Percentiles rank a stretch among this genome's conserved stretches.
These are phyloP conservation scores for Xylariaceae sp. DNA, from an alignment of 2,329 filamentous ascomycete species.

Conservation along the genomic window DNA sequence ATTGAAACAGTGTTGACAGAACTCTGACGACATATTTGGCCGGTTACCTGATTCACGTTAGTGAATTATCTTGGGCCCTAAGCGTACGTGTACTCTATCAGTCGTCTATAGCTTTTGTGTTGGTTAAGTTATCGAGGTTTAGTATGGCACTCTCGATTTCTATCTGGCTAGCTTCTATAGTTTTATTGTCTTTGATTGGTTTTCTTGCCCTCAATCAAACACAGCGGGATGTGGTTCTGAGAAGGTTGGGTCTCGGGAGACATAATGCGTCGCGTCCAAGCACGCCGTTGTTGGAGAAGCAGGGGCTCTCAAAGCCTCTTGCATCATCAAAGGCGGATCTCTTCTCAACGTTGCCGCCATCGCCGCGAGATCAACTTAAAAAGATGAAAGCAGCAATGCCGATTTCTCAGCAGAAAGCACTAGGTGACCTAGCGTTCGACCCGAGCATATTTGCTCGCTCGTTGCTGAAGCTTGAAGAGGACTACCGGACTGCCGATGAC, in stretches of 20 bases:
- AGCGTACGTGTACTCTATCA: not conserved
- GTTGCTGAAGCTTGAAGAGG: conserved; percentile 38
- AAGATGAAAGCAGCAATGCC: conserved; percentile 19
- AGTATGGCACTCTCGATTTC: conserved; percentile 18
- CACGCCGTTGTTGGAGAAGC: conserved; percentile 31
- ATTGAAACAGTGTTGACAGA: not conserved
- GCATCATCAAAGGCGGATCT: conserved; percentile 24
- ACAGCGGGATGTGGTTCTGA: conserved; percentile 23
- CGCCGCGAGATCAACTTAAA: conserved; percentile 26
- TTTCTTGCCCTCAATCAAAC: conserved; percentile 22
- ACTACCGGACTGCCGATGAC: conserved; percentile 39
- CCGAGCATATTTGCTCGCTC: conserved; percentile 25
- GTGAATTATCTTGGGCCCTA: not conserved
- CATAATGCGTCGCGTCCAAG: conserved; percentile 16
- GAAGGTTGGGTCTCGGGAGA: conserved; percentile 23
- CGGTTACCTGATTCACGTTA: not conserved
- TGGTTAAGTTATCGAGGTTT: not conserved
- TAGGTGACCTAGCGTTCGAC: conserved; percentile 27
- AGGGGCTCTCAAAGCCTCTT: conserved; percentile 27
- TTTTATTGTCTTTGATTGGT: conserved; percentile 26
- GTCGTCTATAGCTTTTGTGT: not conserved
- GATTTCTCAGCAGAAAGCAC: conserved; percentile 16
- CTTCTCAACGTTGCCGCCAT: conserved; percentile 26
- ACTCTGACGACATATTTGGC: conserved; percentile 2
- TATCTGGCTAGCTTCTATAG: conserved; percentile 26